Evolutionary conservation across 2,329 filamentous ascomycete species (phyloP).

Genomic region (Clarireedia homoeocarpa): DNA sequence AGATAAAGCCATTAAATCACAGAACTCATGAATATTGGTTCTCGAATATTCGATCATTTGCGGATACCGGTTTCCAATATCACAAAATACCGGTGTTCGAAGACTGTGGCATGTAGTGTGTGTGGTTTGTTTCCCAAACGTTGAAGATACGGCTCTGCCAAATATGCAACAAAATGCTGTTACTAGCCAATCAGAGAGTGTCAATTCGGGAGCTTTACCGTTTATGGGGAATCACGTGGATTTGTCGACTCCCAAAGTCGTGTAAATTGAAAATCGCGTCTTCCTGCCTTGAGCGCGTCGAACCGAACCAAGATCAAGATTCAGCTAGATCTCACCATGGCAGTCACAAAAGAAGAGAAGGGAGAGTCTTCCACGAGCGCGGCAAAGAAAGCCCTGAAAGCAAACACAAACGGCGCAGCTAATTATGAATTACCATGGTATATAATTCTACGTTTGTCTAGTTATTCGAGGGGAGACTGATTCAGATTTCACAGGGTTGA

Average conservation of each 20-base stretch:
- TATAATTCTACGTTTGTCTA: not conserved
- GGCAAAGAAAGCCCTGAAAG: conserved; percentile 46
- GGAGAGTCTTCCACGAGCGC: conserved; percentile 54
- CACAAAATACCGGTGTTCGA: no score
- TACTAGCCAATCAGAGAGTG: no score
- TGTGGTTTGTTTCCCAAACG: no score
- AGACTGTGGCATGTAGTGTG: no score
- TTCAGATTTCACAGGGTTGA: conserved; percentile 64
- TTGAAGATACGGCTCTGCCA: no score
- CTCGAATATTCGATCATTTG: no score
- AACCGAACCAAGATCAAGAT: conserved; percentile 5
- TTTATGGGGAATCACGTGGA: not conserved
- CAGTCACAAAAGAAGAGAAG: conserved; percentile 28
- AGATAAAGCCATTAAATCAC: no score
- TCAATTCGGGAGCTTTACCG: no score
- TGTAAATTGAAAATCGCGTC: conserved; percentile 20
- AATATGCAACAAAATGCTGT: no score
- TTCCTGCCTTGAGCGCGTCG: conserved; percentile 15
- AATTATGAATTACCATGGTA: conserved; percentile 78
- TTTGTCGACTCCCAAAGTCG: conserved; percentile 1
- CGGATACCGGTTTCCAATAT: no score
- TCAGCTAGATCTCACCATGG: conserved; percentile 13
- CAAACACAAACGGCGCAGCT: conserved; percentile 41
- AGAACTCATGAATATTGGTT: no score
- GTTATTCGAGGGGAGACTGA: not conserved